A percentile compares a stretch with the other conserved stretches of the same genome.
These are phyloP conservation scores for Santalum album DNA, from an alignment of 164 flowering plant genomes.

Conservation along the genomic window DNA sequence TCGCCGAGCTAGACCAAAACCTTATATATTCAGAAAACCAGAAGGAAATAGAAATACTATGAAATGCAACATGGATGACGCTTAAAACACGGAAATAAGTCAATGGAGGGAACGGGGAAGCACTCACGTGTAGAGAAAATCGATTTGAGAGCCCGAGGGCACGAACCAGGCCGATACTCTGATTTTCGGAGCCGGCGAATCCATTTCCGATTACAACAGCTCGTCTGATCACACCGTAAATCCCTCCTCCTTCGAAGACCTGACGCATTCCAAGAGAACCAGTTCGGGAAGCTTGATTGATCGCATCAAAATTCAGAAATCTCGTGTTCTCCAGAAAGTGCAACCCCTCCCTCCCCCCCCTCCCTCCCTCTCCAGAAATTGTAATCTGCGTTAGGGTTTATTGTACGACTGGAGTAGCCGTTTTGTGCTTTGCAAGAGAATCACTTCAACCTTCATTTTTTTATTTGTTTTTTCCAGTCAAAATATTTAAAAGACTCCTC, in stretches of 20 bases:
- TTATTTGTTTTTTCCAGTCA: too few species aligned
- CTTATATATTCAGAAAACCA: too few species aligned
- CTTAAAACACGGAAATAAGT: not conserved
- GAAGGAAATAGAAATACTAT: not conserved
- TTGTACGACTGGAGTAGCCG: too few species aligned
- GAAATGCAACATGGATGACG: too few species aligned
- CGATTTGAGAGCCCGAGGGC: slow-evolving; percentile 30
- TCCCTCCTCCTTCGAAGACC: slow-evolving; percentile 10
- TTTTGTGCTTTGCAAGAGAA: too few species aligned
- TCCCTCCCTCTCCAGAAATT: too few species aligned
- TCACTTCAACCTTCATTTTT: too few species aligned
- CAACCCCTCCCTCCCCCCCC: too few species aligned
- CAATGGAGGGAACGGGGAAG: not conserved
- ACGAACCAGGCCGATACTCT: slow-evolving; percentile 29
- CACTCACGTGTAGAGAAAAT: slow-evolving; percentile 16
- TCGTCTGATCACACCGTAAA: slow-evolving; percentile 18
- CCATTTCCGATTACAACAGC: slow-evolving; percentile 32
- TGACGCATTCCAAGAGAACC: slow-evolving; percentile 12
- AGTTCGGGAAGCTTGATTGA: slow-evolving; percentile 13
- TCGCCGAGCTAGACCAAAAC: too few species aligned
- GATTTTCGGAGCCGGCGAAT: slow-evolving; percentile 32
- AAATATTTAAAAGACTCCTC: too few species aligned
- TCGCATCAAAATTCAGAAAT: slow-evolving; percentile 2
- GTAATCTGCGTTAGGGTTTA: too few species aligned
- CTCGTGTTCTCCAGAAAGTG: too few species aligned